Evolutionary conservation across 2,329 filamentous ascomycete genomes (phyloP).

Genomic region (Trichoderma brevicompactum): DNA sequence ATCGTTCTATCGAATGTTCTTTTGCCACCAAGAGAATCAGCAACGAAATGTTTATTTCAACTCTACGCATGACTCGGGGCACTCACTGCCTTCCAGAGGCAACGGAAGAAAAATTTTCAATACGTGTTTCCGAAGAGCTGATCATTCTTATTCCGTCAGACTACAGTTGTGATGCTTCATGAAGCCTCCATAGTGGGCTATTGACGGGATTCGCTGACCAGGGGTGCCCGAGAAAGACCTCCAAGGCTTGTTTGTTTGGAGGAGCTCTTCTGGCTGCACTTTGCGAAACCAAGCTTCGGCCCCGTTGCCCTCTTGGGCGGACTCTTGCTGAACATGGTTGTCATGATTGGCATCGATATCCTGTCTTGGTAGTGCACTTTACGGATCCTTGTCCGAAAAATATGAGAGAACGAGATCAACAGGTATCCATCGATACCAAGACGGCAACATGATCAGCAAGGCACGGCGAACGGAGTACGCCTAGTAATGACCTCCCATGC

Average conservation of each 20-base stretch:
- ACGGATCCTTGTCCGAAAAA: background rate
- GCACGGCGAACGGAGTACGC: background rate
- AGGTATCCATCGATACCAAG: background rate
- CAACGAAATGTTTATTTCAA: too few species aligned
- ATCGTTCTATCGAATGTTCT: background rate
- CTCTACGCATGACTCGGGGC: too few species aligned
- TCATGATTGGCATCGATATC: background rate
- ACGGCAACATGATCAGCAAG: background rate
- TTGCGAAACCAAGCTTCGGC: background rate
- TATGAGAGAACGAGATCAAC: background rate
- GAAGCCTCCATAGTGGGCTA: background rate
- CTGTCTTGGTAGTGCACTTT: background rate
- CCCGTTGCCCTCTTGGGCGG: slow-evolving; percentile 16
- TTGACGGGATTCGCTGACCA: background rate
- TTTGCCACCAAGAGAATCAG: background rate
- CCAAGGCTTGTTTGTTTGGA: too few species aligned
- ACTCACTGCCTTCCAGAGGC: too few species aligned
- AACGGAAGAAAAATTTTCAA: too few species aligned
- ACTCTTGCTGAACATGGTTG: background rate
- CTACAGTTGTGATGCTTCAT: too few species aligned
- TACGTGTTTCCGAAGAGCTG: too few species aligned
- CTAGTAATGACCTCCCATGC: slow-evolving; percentile 1
- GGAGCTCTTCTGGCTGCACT: background rate
- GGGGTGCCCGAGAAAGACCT: background rate
- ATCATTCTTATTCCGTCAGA: too few species aligned